Base-by-base conservation (phyloP, 805 yeast genomes). In the Scheffersomyces coipomensis region DNA sequence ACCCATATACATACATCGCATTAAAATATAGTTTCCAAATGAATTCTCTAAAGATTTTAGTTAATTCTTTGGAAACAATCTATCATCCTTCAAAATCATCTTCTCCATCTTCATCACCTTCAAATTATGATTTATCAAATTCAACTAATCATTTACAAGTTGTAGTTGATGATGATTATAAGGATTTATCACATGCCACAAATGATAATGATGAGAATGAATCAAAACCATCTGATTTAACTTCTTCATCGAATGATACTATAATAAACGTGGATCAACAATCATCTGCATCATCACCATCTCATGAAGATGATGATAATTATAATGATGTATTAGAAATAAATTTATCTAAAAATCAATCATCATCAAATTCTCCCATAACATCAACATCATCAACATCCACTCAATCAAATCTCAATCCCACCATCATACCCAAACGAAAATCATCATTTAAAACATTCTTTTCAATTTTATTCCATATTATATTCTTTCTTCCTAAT, bases 21-120 rank as follows among this genome's bases (percentile, higher is more conserved):
- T n/a, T n/a, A n/a, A n/a, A n/a, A n/a, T n/a, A n/a, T n/a, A n/a
- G n/a, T n/a, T n/a, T n/a, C n/a, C n/a, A n/a, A n/a, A 64, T 65
- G 71, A 65, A 65, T 48, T 62, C 68, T 19, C 53, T 64, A 21
- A 64, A 62, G 40, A 48, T 60, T 12, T 42, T 65, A 33, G 68
- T 62, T 31, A 56, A 52, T 44, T 63, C 68, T 15, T 40, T 64
- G 33, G 69, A 65, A 38, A 48, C 43, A 29, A 38, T 57, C 10
- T 55, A 53, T 46, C 38, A 56, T 52, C 54, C 50, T 46, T 36
- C 29, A 8, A 26, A 31, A 34, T 27, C 30, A 7, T 31, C 34
- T 4, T 21, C 36, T 5, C 12, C 5, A 25, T 16, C 29, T 13
- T n/a, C 27, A 34, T 24, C 32, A 35, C 16, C 6, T 15, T 16